These are phyloP conservation scores for Spergularia azorica DNA, from an alignment of 179 eudicot species.

Conservation along the genomic window DNA sequence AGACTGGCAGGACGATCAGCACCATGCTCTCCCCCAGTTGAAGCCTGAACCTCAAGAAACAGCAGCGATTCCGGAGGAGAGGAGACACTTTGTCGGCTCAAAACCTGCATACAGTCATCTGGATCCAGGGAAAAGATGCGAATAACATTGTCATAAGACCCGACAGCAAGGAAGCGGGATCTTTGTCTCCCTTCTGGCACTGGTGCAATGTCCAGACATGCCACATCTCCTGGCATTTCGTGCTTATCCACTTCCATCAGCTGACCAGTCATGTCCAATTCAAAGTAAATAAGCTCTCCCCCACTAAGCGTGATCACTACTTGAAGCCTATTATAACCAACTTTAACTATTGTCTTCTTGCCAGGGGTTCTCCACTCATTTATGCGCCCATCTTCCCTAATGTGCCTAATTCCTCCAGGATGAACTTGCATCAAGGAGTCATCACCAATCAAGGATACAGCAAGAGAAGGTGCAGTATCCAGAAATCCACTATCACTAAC, in stretches of 20 bases:
- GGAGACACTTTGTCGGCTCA: conserved; percentile 94
- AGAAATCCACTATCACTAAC: conserved; percentile 98
- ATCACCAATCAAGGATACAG: conserved; percentile 95
- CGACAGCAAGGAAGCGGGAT: conserved; percentile 97
- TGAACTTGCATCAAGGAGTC: conserved; percentile 99
- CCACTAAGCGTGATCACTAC: conserved; percentile 96
- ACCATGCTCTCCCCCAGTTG: conserved; percentile 96
- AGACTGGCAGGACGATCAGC: conserved; percentile 99
- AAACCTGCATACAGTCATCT: conserved; percentile 93
- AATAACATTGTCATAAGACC: conserved; percentile 92
- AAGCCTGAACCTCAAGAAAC: conserved; percentile 95
- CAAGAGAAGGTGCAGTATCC: conserved; percentile 94
- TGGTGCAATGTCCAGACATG: conserved; percentile 98
- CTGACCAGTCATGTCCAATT: conserved; percentile 93
- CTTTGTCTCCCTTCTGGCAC: conserved; percentile 98
- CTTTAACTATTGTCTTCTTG: conserved; percentile 95
- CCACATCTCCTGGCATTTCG: conserved; percentile 98
- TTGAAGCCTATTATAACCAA: conserved; percentile 92
- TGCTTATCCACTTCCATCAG: conserved; percentile 92
- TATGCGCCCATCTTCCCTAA: conserved; percentile 96
- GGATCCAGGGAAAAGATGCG: conserved; percentile 93
- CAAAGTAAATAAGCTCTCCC: conserved; percentile 97
- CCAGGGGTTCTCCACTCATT: conserved; percentile 99
- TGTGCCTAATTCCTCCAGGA: conserved; percentile 97
- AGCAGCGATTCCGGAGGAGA: conserved; percentile 95